These are phyloP conservation scores for Cryptococcus amylolentus DNA, from an alignment of 1,284 basidiomycete genomes.

Conservation along the genomic window DNA sequence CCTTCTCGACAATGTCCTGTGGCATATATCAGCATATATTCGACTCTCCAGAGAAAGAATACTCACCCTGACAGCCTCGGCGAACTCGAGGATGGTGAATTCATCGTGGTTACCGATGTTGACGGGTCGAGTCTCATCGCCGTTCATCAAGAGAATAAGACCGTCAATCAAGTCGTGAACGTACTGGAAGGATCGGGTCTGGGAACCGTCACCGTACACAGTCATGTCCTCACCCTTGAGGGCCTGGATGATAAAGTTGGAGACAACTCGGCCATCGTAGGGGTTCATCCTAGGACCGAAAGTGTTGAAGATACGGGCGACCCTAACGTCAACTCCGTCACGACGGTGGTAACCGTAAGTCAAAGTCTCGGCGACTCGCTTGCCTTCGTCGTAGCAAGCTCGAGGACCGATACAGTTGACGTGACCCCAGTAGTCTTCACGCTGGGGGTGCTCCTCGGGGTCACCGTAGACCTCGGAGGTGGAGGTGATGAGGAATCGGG, in stretches of 20 bases:
- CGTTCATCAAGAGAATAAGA: constrained; percentile 89
- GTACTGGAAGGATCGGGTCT: constrained; percentile 96
- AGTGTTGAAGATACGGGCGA: constrained; percentile 89
- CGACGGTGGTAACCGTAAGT: constrained; percentile 93
- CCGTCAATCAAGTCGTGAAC: constrained; percentile 56
- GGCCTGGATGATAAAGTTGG: constrained; percentile 97
- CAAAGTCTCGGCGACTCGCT: constrained; percentile 89
- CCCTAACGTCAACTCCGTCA: constrained; percentile 90
- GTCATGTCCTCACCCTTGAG: constrained; percentile 93
- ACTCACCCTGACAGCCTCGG: constrained; percentile 67
- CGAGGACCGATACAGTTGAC: constrained; percentile 96
- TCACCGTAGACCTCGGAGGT: constrained; percentile 95
- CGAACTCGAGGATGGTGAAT: constrained; percentile 88
- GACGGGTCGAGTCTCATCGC: constrained; percentile 80
- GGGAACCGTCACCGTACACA: constrained; percentile 91
- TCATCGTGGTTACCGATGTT: constrained; percentile 94
- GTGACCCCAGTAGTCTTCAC: constrained; percentile 95
- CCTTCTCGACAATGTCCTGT: constrained; percentile 76
- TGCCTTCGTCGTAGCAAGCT: constrained; percentile 97
- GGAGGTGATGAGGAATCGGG: constrained; percentile 89
- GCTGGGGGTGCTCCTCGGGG: constrained; percentile 93
- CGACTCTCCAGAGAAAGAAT: background rate
- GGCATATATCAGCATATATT: background rate
- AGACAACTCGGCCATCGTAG: constrained; percentile 91
- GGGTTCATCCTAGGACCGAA: constrained; percentile 72